Base-by-base conservation (phyloP, 208 protist genomes). In the Crithidia expoeki region DNA sequence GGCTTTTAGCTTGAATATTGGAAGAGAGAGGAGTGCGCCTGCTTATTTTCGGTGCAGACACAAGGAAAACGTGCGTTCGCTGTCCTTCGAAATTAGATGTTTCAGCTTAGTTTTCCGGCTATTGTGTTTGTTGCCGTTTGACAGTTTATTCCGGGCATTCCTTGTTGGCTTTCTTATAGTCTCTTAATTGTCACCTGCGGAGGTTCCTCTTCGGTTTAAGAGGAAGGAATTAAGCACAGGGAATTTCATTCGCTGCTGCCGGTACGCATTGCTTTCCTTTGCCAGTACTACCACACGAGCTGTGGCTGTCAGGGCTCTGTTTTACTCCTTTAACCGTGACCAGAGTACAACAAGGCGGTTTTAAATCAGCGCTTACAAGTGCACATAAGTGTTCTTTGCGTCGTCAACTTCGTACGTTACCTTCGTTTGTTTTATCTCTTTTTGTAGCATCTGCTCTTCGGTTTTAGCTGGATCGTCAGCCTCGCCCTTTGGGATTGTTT, bases 341-440 rank as follows among this genome's bases (percentile, higher is more conserved):
- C n/a, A 17, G 36, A 47, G 42, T 47, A 47, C 16, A 21, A 4
- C n/a, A 47, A 47, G 42, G 2, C 3, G n/a, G 12, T 47, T 47
- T 17, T 17, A 5, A 47, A 47, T n/a, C 5, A 47, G 14, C 42
- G 14, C 42, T 17, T 21, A 47, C 47, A 28, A 14, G 23, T 28
- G 47, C 47, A 52, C 47, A 14, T 52, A 52, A 52, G 47, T 52
- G 47, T 52, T 4, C 28, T 52, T 2, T 52, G 47, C 28, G 47
- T 28, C 21, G 23, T 23, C 2, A 28, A 28, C 21, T 52, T 6
- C 5, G 47, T 52, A 23, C 14, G 23, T 16, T 49, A 17, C 16
- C 21, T 28, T 0, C 46, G 11, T 68, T 44, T 59, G 25, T 59
- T 74, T 60, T 44, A 19, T 61, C 33, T 71, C 59, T 50, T 70